A percentile compares a stretch with the other conserved stretches of the same genome.
Evolutionary conservation across 495 filamentous ascomycete genomes (phyloP).

Genomic region (Neurospora tetraspora): DNA sequence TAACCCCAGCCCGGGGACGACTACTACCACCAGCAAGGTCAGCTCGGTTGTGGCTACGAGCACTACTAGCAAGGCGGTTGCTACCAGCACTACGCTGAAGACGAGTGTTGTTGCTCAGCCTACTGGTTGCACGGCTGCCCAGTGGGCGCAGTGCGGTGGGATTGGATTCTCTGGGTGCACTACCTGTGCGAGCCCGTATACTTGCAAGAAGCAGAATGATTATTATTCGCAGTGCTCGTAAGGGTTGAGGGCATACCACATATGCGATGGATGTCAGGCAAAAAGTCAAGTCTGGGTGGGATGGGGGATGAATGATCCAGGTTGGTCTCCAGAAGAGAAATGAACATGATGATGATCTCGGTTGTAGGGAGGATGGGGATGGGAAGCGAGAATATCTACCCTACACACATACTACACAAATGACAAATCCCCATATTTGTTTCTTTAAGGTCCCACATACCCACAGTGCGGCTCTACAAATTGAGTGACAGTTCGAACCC

Average conservation of each 20-base stretch:
- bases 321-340: background rate
- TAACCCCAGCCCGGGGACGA: slow-evolving; percentile 13
- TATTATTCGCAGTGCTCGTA: slow-evolving; percentile 37
- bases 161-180: slow-evolving; percentile 37
- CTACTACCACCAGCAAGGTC: slow-evolving; percentile 10
- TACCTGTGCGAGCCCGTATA: slow-evolving; percentile 28
- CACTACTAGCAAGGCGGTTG: slow-evolving; percentile 11
- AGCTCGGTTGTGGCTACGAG: slow-evolving; percentile 14
- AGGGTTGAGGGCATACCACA: background rate
- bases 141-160: slow-evolving; percentile 43
- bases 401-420: too few species aligned
- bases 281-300: background rate
- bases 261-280: background rate
- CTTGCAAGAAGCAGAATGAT: slow-evolving; percentile 32
- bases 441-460: too few species aligned
- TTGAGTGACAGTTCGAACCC: too few species aligned
- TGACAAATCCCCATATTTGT: too few species aligned
- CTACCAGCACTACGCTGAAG: slow-evolving; percentile 19
- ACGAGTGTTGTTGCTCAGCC: slow-evolving; percentile 3
- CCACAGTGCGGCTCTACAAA: too few species aligned
- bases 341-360: background rate
- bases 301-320: background rate
- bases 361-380: background rate
- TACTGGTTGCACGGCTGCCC: slow-evolving; percentile 18
- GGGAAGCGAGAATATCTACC: too few species aligned